Evolutionary conservation across 345 rosid species (phyloP), one percentile per base, ranked within the genome.

Genomic region (Citrus hindsii): DNA sequence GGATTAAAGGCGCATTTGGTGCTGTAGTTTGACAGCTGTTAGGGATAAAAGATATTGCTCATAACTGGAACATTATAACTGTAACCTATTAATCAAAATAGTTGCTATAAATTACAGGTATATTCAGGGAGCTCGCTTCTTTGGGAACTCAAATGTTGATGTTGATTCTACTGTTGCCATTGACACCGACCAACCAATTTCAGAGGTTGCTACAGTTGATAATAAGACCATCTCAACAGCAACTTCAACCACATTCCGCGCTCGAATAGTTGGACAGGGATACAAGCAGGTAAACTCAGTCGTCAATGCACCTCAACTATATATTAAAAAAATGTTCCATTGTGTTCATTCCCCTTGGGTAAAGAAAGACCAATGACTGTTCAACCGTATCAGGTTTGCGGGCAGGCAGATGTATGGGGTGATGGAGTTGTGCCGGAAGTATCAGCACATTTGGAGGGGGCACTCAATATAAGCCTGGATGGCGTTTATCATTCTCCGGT

Each of bases 381-480:
- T n/a, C 22, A 25, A 27, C 30, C 51, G 24, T 9, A 6, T 32
- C 33, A 92, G 94, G 94, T 93, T 42, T 93, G 96, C 24, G 98
- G 98, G 78, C 81, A 82, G 84, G 98, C 98, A 77, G 92, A 93
- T 76, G 99, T 90, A 21, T 93, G 97, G 99, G 99, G 99, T 18
- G 99, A 93, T 77, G 99, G 99, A 61, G 96, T 95, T 9, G 99
- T 95, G 61, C 99, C 96, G 3, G 98, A 92, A 84, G 88, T 76
- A 74, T 90, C 98, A 24, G 98, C 98, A 5, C 92, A 95, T 82
- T 82, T 93, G 53, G 92, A 91, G 7, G 98, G 98, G 27, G 97
- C 98, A 13, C 87, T 91, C 3, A 93, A 95, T 75, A 73, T 93
- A 62, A 92, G 90, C 87, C 83, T 93, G 67, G 90, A 92, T 19